Evolutionary conservation across 2,329 filamentous ascomycete genomes (phyloP), one percentile per base, ranked within the genome.

Genomic region (Fusarium solani-melongenae): DNA sequence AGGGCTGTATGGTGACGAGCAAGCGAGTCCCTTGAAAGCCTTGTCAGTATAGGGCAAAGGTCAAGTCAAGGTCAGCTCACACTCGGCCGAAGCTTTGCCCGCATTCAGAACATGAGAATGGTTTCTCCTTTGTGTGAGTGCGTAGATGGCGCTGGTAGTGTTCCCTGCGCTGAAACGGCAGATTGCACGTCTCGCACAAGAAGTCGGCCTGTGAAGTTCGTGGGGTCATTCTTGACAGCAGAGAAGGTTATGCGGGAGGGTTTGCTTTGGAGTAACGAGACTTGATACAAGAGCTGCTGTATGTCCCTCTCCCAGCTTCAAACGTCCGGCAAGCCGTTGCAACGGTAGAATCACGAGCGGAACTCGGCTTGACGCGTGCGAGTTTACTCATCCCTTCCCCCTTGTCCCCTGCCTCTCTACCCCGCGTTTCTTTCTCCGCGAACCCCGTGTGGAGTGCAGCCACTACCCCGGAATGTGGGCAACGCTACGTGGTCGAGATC

Each of bases 31-130:
- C 64, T 66, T 7, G 9, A 11, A 22, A 1, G 4, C 1, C 31
- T 15, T 1, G n/a, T 55, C n/a, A 55, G 51, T 55, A n/a, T n/a
- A n/a, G 3, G 24, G 17, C 10, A 6, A 49, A 12, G 24, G 17
- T n/a, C 9, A 49, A 9, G 5, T n/a, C 24, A n/a, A 5, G n/a
- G 1, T 64, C 6, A 20, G n/a, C 64, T 56, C 24, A 66, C 64
- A 66, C 60, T 12, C 64, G 36, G 8, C 60, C 64, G 34, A 66
- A 66, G 46, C 46, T 64, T 20, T 66, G 64, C 12, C 64, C 64
- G 24, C 49, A 66, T 27, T 66, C 60, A 1, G 64, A 64, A 11
- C 64, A 64, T 17, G 64, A 36, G 34, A 66, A 66, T 1, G 64
- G 64, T 11, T 57, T 64, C 31, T 64, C 49, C 10, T 66, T 66